Conservation (phyloP, 2,329 filamentous ascomycete genomes). For the Aquanectria penicillioides region DNA sequence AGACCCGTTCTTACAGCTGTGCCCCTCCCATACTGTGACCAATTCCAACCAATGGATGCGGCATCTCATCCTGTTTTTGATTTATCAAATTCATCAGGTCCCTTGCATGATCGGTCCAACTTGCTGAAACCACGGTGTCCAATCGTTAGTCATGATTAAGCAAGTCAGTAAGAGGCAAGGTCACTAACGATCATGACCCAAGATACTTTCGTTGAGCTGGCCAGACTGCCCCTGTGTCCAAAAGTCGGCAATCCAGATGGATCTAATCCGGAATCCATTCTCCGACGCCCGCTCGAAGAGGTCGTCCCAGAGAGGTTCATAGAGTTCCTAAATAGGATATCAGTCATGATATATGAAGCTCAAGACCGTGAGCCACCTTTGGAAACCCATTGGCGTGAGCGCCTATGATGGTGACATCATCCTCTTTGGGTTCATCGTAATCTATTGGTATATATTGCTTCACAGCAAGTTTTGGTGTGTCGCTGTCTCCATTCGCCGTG, state of each 20-base stretch:
- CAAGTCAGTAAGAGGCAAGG: too few relatives aligned
- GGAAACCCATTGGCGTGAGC: slow-evolving; percentile 15
- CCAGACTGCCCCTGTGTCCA: slow-evolving; percentile 7
- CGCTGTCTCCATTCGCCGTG: neutral
- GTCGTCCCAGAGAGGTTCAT: slow-evolving; percentile 13
- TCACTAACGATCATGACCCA: slow-evolving; percentile 7
- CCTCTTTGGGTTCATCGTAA: neutral
- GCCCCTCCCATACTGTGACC: slow-evolving; percentile 22
- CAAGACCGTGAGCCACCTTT: neutral
- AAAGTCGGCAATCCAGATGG: slow-evolving; percentile 4
- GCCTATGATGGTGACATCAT: slow-evolving; percentile 7
- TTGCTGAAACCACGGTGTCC: neutral
- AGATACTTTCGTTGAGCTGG: neutral
- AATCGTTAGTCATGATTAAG: neutral
- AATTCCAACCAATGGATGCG: slow-evolving; percentile 16
- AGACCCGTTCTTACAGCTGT: neutral
- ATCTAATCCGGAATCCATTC: neutral
- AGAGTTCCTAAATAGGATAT: neutral
- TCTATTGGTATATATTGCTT: slow-evolving; percentile 11
- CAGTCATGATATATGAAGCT: neutral
- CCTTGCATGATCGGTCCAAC: slow-evolving; percentile 8
- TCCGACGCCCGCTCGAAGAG: neutral
- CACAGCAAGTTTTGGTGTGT: neutral
- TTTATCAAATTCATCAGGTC: slow-evolving; percentile 19
- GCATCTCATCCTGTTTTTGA: slow-evolving; percentile 11